These are phyloP conservation scores for Melampsora larici-populina DNA, from an alignment of 1,284 basidiomycete species.

Conservation along the genomic window DNA sequence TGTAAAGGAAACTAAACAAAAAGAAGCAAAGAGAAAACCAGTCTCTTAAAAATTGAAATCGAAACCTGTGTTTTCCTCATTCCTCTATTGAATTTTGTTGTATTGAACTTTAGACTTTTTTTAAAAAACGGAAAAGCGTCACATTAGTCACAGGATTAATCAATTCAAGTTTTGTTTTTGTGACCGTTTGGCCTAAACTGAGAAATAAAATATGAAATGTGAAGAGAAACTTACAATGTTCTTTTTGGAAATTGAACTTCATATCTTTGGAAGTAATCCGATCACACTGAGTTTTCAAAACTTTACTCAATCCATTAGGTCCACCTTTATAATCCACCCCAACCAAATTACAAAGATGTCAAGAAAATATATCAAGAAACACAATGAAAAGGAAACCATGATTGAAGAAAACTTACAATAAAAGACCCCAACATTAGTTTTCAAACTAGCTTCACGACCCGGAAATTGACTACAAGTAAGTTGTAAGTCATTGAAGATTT, in stretches of 20 bases:
- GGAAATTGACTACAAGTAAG: constrained; percentile 63
- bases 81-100: too few relatives aligned
- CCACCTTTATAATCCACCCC: neutral
- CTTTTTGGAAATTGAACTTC: constrained; percentile 75
- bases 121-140: too few relatives aligned
- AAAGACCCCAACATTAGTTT: constrained; percentile 70
- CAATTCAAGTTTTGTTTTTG: too few relatives aligned
- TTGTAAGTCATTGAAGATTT: constrained; percentile 65
- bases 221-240: constrained; percentile 52
- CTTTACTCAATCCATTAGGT: constrained; percentile 66
- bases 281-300: constrained; percentile 67
- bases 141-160: too few relatives aligned
- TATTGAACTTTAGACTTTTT: too few relatives aligned
- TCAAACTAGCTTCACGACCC: constrained; percentile 71
- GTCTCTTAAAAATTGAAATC: too few relatives aligned
- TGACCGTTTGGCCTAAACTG: too few relatives aligned
- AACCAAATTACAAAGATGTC: neutral
- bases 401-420: constrained; percentile 17
- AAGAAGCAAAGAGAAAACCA: too few relatives aligned
- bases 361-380: neutral
- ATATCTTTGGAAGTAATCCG: constrained; percentile 62
- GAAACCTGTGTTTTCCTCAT: too few relatives aligned
- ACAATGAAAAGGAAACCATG: neutral
- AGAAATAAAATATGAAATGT: too few relatives aligned
- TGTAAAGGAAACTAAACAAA: too few relatives aligned